phyloP scores from a whole-genome alignment of 768 basidiomycete genomes.

The Lactarius hengduanensis region DNA sequence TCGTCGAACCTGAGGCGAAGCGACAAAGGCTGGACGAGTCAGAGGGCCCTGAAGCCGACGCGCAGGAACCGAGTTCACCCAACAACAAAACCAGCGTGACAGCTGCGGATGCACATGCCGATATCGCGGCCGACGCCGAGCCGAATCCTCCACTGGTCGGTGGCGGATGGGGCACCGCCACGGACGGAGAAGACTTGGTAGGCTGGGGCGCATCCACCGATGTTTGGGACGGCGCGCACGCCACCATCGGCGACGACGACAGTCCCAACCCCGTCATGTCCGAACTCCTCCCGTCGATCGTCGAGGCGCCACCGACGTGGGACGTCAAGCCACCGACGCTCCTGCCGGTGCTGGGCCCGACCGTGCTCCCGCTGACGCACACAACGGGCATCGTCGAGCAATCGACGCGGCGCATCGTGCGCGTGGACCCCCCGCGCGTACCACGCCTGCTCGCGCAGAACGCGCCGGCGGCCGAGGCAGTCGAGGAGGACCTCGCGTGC shows the following conservation, averaged over 20 bases:
- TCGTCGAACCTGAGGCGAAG: slow-evolving; percentile 30
- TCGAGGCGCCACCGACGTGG: slow-evolving; percentile 21
- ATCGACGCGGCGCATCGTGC: slow-evolving; percentile 57
- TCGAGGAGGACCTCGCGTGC: slow-evolving; percentile 49
- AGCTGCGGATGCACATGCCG: neutral
- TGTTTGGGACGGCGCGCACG: neutral
- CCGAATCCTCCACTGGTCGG: neutral
- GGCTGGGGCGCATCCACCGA: slow-evolving; percentile 23
- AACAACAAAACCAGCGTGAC: neutral
- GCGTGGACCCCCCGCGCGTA: slow-evolving; percentile 42
- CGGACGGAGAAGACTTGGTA: neutral
- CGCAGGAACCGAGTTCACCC: neutral
- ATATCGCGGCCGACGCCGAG: slow-evolving; percentile 4
- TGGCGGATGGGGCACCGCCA: slow-evolving; percentile 9
- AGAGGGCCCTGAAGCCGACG: neutral
- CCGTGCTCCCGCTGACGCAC: slow-evolving; percentile 58
- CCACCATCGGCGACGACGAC: neutral
- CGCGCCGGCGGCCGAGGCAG: slow-evolving; percentile 31
- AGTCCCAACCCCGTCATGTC: neutral
- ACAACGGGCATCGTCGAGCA: slow-evolving; percentile 63
- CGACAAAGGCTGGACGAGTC: slow-evolving; percentile 29
- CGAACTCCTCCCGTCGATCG: slow-evolving; percentile 4
- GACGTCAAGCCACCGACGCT: slow-evolving; percentile 31
- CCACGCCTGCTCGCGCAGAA: slow-evolving; percentile 29
- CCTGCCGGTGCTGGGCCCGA: slow-evolving; percentile 51